Percentiles rank a stretch among this genome's conserved stretches.
phyloP scores from a whole-genome alignment of 2,329 filamentous ascomycete species.

The Paecilomyces variotii region DNA sequence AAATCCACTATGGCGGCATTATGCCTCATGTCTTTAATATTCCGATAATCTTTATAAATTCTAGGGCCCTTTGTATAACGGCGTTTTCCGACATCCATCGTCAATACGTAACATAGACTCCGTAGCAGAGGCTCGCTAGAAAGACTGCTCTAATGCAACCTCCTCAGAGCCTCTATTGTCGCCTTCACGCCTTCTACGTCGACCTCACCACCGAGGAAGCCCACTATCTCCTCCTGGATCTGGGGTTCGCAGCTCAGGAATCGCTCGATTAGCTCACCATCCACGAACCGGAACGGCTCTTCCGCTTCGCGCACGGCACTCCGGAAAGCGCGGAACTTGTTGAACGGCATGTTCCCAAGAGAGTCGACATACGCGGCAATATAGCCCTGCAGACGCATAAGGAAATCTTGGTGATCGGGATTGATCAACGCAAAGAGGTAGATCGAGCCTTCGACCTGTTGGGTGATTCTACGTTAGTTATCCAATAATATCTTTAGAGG shows the following conservation, averaged over 20 bases:
- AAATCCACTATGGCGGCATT: neutral
- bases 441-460: conserved; percentile 76
- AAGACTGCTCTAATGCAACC: conserved; percentile 35
- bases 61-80: neutral
- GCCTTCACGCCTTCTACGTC: conserved; percentile 53
- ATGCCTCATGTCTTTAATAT: neutral
- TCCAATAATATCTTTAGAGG: neutral
- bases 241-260: conserved; percentile 66
- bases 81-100: neutral
- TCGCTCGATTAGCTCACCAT: conserved; percentile 81
- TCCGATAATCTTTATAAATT: neutral
- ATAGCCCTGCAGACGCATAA: conserved; percentile 70
- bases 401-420: conserved; percentile 62
- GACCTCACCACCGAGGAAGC: conserved; percentile 44
- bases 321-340: conserved; percentile 72
- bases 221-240: conserved; percentile 46
- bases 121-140: neutral
- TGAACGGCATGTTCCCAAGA: conserved; percentile 68
- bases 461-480: neutral
- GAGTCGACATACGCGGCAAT: conserved; percentile 60
- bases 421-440: conserved; percentile 82
- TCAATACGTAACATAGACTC: neutral
- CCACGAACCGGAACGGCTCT: conserved; percentile 78
- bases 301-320: conserved; percentile 62
- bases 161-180: conserved; percentile 50